Percentiles rank a stretch among this genome's conserved stretches.
Conservation (phyloP, 331 rosid species). For the Pyrus hybrid region DNA sequence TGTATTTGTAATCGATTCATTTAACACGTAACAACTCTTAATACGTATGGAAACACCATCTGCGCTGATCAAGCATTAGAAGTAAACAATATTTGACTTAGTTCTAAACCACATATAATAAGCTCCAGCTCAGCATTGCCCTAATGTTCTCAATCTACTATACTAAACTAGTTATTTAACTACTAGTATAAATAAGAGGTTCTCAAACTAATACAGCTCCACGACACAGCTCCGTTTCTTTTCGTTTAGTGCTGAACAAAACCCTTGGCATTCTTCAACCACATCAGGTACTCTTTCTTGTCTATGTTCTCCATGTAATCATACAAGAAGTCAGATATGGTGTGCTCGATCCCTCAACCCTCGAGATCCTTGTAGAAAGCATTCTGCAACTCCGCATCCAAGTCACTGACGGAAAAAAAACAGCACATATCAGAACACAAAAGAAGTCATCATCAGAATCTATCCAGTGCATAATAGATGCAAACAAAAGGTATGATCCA, state of each 20-base stretch:
- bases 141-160: not conserved
- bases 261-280: conserved; percentile 76
- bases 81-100: not conserved
- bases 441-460: not conserved
- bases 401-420: conserved; percentile 39
- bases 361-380: conserved; percentile 75
- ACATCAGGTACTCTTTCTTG: conserved; percentile 44
- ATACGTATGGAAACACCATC: not conserved
- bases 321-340: conserved; percentile 46
- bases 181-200: not conserved
- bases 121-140: no score
- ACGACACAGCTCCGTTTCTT: not conserved
- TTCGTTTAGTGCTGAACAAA: conserved; percentile 45
- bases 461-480: not conserved
- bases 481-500: not conserved
- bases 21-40: not conserved
- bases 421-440: not conserved
- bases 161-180: not conserved
- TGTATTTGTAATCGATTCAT: not conserved
- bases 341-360: conserved; percentile 53
- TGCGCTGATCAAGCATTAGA: not conserved
- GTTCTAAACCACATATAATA: no score
- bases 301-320: conserved; percentile 60
- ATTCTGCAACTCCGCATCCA: conserved; percentile 77
- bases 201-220: not conserved